These are phyloP conservation scores for Sporothrix pallida DNA, from an alignment of 2,329 filamentous ascomycete species.

Conservation along the genomic window DNA sequence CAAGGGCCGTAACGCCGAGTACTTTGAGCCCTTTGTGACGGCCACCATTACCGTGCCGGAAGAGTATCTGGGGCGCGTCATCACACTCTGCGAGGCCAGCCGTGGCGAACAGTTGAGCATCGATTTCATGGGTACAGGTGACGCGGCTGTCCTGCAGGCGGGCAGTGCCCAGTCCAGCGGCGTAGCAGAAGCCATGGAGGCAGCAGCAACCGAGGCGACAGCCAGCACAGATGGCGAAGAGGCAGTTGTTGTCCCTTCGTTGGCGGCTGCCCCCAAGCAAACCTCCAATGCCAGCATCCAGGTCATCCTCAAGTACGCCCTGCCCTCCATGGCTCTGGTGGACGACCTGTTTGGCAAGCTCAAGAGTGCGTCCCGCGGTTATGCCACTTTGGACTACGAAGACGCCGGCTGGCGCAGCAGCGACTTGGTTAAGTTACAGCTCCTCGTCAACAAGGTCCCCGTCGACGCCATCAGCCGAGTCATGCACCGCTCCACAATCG, in stretches of 20 bases:
- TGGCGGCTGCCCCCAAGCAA: neutral
- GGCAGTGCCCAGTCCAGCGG: neutral
- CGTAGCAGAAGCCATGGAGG: too few species aligned
- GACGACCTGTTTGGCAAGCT: conserved; percentile 98
- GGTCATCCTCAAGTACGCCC: conserved; percentile 90
- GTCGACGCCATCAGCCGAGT: conserved; percentile 95
- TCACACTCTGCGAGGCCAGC: conserved; percentile 90
- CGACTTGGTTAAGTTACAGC: conserved; percentile 84
- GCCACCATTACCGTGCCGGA: conserved; percentile 90
- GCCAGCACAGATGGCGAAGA: neutral
- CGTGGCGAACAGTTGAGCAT: conserved; percentile 86
- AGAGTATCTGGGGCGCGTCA: conserved; percentile 91
- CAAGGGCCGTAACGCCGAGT: conserved; percentile 51
- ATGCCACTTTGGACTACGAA: conserved; percentile 95
- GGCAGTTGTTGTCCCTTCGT: conserved; percentile 41
- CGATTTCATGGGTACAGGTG: conserved; percentile 71
- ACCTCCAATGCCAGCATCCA: conserved; percentile 78
- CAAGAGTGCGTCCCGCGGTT: conserved; percentile 85
- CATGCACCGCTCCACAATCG: conserved; percentile 80
- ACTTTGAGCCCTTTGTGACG: conserved; percentile 70
- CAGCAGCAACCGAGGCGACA: too few species aligned
- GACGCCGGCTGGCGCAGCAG: conserved; percentile 85
- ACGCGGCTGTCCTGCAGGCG: too few species aligned
- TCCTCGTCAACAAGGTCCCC: conserved; percentile 90
- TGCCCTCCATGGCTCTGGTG: conserved; percentile 87